Percentiles rank a stretch among this genome's conserved stretches.
These are phyloP conservation scores for Trichoderma gracile DNA, from an alignment of 2,329 filamentous ascomycete genomes.

Conservation along the genomic window DNA sequence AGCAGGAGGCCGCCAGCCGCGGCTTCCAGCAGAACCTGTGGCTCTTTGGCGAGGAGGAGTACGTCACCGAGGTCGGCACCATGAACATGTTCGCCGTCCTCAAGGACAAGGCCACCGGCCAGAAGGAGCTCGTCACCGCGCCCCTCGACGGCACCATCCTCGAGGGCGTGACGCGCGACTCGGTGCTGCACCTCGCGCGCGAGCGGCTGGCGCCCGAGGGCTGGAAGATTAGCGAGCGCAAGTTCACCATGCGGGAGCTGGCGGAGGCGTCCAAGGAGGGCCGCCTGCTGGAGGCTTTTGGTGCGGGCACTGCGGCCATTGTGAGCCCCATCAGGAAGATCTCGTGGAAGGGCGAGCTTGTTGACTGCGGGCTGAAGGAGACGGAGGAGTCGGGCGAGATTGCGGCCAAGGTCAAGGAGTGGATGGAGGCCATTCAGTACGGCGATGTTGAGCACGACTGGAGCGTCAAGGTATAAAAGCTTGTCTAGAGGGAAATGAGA, in stretches of 20 bases:
- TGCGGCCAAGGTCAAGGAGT: slow-evolving; percentile 84
- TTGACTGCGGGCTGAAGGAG: slow-evolving; percentile 80
- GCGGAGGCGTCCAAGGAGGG: slow-evolving; percentile 80
- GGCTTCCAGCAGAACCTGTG: slow-evolving; percentile 98
- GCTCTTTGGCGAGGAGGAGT: slow-evolving; percentile 95
- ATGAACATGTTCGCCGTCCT: slow-evolving; percentile 97
- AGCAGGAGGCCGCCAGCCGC: slow-evolving; percentile 84
- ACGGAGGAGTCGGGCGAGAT: slow-evolving; percentile 85
- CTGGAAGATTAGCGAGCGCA: slow-evolving; percentile 85
- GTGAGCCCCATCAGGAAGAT: slow-evolving; percentile 89
- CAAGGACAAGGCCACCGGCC: slow-evolving; percentile 80
- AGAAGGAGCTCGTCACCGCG: slow-evolving; percentile 91
- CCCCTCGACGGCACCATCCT: slow-evolving; percentile 96
- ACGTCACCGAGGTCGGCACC: slow-evolving; percentile 93
- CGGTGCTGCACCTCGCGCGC: slow-evolving; percentile 79
- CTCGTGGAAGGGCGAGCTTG: slow-evolving; percentile 78
- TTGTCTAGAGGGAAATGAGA: too few species aligned
- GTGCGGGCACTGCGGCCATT: slow-evolving; percentile 89
- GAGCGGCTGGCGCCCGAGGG: slow-evolving; percentile 82
- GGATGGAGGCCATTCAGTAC: slow-evolving; percentile 96
- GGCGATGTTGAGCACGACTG: slow-evolving; percentile 89
- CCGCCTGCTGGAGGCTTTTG: slow-evolving; percentile 88
- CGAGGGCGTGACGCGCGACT: slow-evolving; percentile 91
- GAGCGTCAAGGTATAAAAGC: slow-evolving; percentile 63
- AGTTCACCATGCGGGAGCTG: slow-evolving; percentile 88